Conservation (phyloP, 345 rosid genomes). For the Ceriops zippeliana region DNA sequence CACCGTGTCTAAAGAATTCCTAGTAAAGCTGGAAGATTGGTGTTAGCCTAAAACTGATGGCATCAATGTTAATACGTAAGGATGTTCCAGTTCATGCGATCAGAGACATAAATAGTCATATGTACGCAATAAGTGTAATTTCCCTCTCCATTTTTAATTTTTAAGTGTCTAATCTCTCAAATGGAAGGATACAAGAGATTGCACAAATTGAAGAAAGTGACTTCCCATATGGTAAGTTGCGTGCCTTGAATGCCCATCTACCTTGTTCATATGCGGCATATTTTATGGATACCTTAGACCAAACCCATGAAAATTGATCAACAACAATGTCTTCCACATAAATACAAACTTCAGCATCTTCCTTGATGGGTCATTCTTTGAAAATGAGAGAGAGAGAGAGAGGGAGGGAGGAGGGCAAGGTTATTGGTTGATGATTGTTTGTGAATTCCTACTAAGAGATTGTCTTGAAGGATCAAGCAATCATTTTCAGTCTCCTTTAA, state of each 20-base stretch:
- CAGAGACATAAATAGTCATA: too few species aligned
- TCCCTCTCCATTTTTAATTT: too few species aligned
- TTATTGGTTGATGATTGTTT: neutral
- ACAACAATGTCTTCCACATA: neutral
- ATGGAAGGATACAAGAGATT: too few species aligned
- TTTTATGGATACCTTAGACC: neutral
- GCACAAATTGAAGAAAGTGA: neutral
- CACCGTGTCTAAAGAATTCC: too few species aligned
- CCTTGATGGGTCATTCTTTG: neutral
- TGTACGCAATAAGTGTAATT: too few species aligned
- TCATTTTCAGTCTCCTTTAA: constrained; percentile 7
- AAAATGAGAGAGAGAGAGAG: constrained; percentile 4
- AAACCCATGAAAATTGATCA: neutral
- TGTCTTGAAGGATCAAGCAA: neutral
- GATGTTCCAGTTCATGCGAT: too few species aligned
- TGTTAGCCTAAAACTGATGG: too few species aligned
- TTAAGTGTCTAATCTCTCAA: too few species aligned
- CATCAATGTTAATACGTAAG: too few species aligned
- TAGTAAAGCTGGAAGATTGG: too few species aligned
- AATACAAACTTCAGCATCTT: constrained; percentile 12
- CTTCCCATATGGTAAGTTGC: neutral
- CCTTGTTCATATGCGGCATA: neutral
- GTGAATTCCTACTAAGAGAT: neutral
- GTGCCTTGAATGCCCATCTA: neutral
- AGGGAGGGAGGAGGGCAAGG: neutral